Evolutionary conservation across 371 early-diverging fungal genomes (phyloP).

Genomic region (Apophysomyces trapeziformis): DNA sequence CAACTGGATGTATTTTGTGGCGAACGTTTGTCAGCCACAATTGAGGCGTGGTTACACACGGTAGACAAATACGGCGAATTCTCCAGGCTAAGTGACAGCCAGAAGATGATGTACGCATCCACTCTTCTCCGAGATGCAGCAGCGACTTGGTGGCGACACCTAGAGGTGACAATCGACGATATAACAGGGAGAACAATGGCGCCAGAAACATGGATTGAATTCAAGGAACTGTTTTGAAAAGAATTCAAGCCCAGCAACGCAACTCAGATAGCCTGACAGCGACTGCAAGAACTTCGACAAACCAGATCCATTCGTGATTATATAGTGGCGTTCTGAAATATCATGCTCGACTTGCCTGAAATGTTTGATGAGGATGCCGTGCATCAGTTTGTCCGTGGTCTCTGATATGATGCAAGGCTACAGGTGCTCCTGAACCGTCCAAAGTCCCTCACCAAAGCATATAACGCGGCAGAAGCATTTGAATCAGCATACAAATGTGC

Average conservation of each 20-base stretch:
- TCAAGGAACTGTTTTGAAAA: slow-evolving; percentile 4
- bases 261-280: slow-evolving; percentile 11
- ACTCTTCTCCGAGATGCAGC: slow-evolving; percentile 6
- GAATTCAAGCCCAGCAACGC: slow-evolving; percentile 15
- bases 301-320: slow-evolving; percentile 7
- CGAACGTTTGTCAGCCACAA: slow-evolving; percentile 10
- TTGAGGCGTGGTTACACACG: slow-evolving; percentile 13
- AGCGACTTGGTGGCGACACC: slow-evolving; percentile 14
- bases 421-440: slow-evolving; percentile 14
- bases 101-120: slow-evolving; percentile 6
- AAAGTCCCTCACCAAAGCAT: slow-evolving; percentile 6
- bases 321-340: slow-evolving; percentile 13
- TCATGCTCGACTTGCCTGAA: slow-evolving; percentile 20
- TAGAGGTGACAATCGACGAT: background rate
- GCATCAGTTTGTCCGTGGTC: slow-evolving; percentile 17
- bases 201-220: background rate
- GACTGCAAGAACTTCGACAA: slow-evolving; percentile 4
- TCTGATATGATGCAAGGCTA: slow-evolving; percentile 14
- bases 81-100: slow-evolving; percentile 1
- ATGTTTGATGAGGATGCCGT: slow-evolving; percentile 19
- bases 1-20: slow-evolving; percentile 7
- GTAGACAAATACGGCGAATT: slow-evolving; percentile 12
- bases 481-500: background rate
- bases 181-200: background rate
- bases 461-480: slow-evolving; percentile 2